Conservation (phyloP, 2,329 filamentous ascomycete genomes). For the Cercospora beticola region DNA sequence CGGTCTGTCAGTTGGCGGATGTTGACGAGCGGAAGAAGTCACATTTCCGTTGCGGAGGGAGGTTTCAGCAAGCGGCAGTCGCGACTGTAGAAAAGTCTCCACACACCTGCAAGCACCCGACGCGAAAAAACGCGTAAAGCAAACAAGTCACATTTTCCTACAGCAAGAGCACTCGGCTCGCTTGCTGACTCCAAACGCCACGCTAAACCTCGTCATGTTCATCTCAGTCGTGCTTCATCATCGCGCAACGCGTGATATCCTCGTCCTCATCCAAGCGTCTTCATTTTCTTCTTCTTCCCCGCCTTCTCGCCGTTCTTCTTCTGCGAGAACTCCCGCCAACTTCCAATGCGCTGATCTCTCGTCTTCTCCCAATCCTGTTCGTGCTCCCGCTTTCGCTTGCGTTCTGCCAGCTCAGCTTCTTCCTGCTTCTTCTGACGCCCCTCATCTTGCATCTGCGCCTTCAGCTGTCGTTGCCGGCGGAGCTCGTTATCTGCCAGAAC, state of each 20-base stretch:
- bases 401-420: conserved; percentile 75
- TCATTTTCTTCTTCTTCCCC: conserved; percentile 56
- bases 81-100: background rate
- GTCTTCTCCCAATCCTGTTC: conserved; percentile 95
- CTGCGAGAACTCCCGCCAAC: conserved; percentile 91
- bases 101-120: background rate
- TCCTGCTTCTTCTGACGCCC: conserved; percentile 81
- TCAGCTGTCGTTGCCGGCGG: conserved; percentile 76
- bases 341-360: conserved; percentile 84
- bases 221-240: background rate
- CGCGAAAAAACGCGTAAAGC: background rate
- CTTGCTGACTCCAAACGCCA: conserved; percentile 11
- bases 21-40: background rate
- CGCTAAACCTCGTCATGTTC: conserved; percentile 13
- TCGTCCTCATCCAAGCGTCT: conserved; percentile 49
- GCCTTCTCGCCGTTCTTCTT: conserved; percentile 38
- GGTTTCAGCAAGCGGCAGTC: background rate
- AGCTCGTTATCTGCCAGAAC: conserved; percentile 94
- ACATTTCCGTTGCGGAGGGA: background rate
- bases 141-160: background rate
- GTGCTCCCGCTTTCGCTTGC: conserved; percentile 69
- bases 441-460: conserved; percentile 95
- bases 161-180: background rate
- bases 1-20: background rate
- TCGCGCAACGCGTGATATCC: background rate